Evolutionary conservation across 148 eudicot genomes (phyloP).

Genomic region (Rhododendron mucronatum): DNA sequence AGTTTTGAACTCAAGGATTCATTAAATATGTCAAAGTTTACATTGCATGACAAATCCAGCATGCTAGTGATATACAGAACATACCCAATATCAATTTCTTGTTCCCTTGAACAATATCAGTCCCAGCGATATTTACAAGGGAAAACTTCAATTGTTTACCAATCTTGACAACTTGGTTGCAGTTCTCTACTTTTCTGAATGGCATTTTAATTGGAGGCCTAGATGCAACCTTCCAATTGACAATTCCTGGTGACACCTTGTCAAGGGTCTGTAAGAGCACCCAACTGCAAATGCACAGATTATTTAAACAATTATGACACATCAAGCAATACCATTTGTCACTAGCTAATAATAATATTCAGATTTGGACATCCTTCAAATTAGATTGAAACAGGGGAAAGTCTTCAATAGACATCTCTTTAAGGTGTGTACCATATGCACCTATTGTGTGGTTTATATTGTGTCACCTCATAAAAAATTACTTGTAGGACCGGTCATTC

Average conservation of each 20-base stretch:
- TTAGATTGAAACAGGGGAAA: neutral
- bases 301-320: neutral
- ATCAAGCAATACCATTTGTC: neutral
- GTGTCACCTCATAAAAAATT: no score
- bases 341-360: neutral
- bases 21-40: neutral
- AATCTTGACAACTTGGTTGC: conserved; percentile 94
- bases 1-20: neutral
- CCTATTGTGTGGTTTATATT: no score
- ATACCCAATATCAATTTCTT: conserved; percentile 90
- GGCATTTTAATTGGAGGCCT: conserved; percentile 99
- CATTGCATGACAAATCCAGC: neutral
- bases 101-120: conserved; percentile 97
- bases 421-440: no score
- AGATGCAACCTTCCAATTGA: conserved; percentile 88
- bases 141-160: conserved; percentile 98
- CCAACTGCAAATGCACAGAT: conserved; percentile 57
- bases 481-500: no score
- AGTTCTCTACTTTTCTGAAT: conserved; percentile 95
- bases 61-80: conserved; percentile 8
- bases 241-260: conserved; percentile 91
- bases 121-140: conserved; percentile 95
- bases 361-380: conserved; percentile 1
- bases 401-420: no score
- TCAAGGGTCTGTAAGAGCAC: conserved; percentile 84